These are phyloP conservation scores for Nissolia schottii DNA, from an alignment of 306 rosid genomes.

Conservation along the genomic window DNA sequence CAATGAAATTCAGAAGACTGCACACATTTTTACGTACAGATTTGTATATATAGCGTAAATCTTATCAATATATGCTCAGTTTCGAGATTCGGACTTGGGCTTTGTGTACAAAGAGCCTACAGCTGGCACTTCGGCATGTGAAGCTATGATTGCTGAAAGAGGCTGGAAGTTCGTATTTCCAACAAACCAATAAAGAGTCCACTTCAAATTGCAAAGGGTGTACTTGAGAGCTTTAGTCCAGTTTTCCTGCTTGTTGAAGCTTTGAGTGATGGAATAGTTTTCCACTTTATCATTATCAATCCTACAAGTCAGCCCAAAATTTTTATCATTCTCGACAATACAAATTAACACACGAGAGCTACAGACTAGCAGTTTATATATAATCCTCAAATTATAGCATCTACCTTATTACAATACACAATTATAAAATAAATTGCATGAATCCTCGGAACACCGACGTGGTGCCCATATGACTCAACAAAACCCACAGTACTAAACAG, in stretches of 20 bases:
- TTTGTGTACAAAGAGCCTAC: slow-evolving; percentile 48
- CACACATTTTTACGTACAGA: slow-evolving; percentile 31
- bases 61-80: slow-evolving; percentile 22
- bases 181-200: slow-evolving; percentile 98
- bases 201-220: slow-evolving; percentile 93
- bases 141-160: slow-evolving; percentile 60
- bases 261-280: slow-evolving; percentile 85
- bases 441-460: not conserved
- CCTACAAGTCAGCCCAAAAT: slow-evolving; percentile 42
- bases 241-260: slow-evolving; percentile 94
- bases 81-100: slow-evolving; percentile 46
- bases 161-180: slow-evolving; percentile 93
- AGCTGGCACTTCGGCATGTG: slow-evolving; percentile 68
- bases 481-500: not conserved
- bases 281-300: slow-evolving; percentile 92
- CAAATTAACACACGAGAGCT: not conserved
- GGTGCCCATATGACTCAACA: no score
- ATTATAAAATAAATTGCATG: not conserved
- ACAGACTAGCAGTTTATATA: not conserved
- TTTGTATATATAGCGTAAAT: not conserved
- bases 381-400: not conserved
- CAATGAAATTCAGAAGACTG: slow-evolving; percentile 18
- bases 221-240: slow-evolving; percentile 98
- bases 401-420: not conserved
- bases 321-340: slow-evolving; percentile 22